phyloP scores from a whole-genome alignment of 345 rosid genomes.

The Jatropha curcas region DNA sequence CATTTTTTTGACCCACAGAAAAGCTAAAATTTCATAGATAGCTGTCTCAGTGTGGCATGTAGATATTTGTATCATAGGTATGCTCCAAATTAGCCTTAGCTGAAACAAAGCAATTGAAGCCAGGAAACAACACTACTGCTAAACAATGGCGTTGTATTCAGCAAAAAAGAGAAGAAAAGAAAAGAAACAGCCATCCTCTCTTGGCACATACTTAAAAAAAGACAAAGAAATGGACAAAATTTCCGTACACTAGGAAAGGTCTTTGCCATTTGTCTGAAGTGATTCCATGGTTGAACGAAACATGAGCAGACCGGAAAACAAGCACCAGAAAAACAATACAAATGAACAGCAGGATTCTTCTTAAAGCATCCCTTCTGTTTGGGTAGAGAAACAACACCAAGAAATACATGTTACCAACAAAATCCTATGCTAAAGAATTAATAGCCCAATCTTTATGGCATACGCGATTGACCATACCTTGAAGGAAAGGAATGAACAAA shows the following conservation, averaged over 20 bases:
- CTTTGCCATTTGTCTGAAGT: conserved; percentile 38
- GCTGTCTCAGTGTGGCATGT: not conserved
- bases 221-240: not conserved
- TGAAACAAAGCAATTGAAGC: not conserved
- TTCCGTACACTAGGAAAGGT: conserved; percentile 41
- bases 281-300: conserved; percentile 27
- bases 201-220: not conserved
- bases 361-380: conserved; percentile 34
- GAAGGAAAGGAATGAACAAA: conserved; percentile 46
- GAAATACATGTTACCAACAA: conserved; percentile 30
- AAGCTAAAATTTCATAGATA: not conserved
- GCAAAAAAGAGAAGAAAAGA: not conserved
- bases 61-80: too few species aligned
- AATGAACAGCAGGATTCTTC: conserved; percentile 35
- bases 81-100: not conserved
- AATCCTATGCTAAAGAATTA: conserved; percentile 24
- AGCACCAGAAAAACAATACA: conserved; percentile 36
- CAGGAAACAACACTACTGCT: not conserved
- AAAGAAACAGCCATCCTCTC: not conserved
- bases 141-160: conserved; percentile 1
- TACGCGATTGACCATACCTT: conserved; percentile 29
- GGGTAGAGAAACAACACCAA: conserved; percentile 30
- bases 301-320: conserved; percentile 25
- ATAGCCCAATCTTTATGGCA: not conserved
- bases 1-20: not conserved